Base-by-base conservation (phyloP, 2,329 filamentous ascomycete species). In the Neofusicoccum ribis region DNA sequence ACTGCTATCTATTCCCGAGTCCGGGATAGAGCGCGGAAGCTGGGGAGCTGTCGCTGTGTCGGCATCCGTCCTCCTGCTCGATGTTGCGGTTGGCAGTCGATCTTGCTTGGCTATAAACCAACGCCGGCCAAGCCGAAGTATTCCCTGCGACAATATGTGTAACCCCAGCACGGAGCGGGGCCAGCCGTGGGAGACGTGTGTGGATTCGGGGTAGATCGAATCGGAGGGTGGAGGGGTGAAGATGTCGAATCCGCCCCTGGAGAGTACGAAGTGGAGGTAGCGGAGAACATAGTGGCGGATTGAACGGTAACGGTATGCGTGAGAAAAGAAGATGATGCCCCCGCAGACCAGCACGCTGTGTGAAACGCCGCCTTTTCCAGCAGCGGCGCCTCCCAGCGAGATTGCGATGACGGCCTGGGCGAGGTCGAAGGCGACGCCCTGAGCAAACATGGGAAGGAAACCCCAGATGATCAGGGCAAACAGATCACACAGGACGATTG, bases 361-460 rank as follows among this genome's bases (percentile, higher is more conserved):
- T 64, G 89, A 88, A 4, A 89, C 88, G 60, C 89, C 88, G 67
- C 89, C 86, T 70, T 85, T 86, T 7, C 88, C 87, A 68, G 85
- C 88, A 7, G 88, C 90, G 66, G 92, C 92, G 67, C 93, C 93
- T 68, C 93, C 93, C 11, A 97, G 82, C 0, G 93, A 96, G 65
- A 97, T 88, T 66, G 93, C 93, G 73, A 97, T 96, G 74, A 97
- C 92, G 66, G 94, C 91, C 78, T 97, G 94, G 67, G 93, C 92
- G 61, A 97, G 85, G 75, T 97, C 93, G 70, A 97, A 84, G 65
- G 94, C 90, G 73, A 96, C 89, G 74, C 92, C 91, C 76, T 97
- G 93, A 68, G 94, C 86, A 65, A 92, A 92, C 37, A 89, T 88
- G 91, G 91, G 96, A 67, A 96, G 84, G 70, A 95, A 91, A 52